These are phyloP conservation scores for Fagus sylvatica DNA, from an alignment of 306 rosid species.

Conservation along the genomic window DNA sequence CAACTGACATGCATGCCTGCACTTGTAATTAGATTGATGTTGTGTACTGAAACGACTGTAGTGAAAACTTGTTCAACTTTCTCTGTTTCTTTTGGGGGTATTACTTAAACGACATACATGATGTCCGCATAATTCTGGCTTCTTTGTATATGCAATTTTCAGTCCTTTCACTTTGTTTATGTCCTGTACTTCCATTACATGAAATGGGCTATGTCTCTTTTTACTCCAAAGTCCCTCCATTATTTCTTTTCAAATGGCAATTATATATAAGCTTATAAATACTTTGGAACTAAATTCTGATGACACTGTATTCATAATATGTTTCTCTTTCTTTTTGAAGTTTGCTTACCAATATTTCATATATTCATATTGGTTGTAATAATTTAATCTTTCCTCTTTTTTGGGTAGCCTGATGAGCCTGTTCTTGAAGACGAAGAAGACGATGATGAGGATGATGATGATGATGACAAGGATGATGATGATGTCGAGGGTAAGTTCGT, in stretches of 20 bases:
- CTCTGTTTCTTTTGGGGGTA: background rate
- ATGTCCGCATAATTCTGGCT: background rate
- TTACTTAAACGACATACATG: background rate
- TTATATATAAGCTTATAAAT: background rate
- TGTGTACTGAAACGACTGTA: background rate
- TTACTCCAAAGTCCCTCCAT: background rate
- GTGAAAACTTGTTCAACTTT: background rate
- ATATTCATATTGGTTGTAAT: background rate
- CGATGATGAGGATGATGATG: constrained; percentile 62
- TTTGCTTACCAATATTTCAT: background rate
- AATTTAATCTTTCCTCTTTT: background rate
- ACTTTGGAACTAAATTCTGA: background rate
- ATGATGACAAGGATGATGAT: constrained; percentile 61
- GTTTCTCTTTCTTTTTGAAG: background rate
- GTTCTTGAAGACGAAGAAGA: constrained; percentile 79
- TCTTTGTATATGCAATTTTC: background rate
- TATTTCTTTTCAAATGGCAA: background rate
- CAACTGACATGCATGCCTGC: background rate
- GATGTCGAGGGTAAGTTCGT: constrained; percentile 61
- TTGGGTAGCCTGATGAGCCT: constrained; percentile 68
- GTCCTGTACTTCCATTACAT: background rate
- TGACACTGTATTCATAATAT: background rate
- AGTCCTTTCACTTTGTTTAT: background rate
- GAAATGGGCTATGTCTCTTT: background rate
- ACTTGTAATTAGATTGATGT: background rate